A percentile compares a stretch with the other conserved stretches of the same genome.
Evolutionary conservation across 1,139 yeast genomes (phyloP).

Genomic region (Eremothecium gossypii): DNA sequence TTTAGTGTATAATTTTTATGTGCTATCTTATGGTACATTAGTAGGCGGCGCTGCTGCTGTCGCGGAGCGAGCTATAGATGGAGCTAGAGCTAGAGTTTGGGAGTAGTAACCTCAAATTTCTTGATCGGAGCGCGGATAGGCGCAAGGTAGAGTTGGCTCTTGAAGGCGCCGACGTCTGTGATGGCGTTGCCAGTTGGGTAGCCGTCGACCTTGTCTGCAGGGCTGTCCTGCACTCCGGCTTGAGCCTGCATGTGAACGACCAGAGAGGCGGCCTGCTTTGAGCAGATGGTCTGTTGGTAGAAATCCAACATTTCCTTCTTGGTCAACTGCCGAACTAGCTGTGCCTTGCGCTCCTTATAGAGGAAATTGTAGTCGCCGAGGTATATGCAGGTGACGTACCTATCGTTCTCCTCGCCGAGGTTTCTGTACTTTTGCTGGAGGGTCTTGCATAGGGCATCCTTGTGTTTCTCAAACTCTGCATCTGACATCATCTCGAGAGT

Average conservation of each 20-base stretch:
- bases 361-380: conserved; percentile 74
- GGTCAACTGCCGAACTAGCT: conserved; percentile 42
- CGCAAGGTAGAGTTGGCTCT: conserved; percentile 35
- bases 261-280: conserved; percentile 39
- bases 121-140: conserved; percentile 37
- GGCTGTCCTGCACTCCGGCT: conserved; percentile 6
- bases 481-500: conserved; percentile 40
- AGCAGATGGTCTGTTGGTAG: conserved; percentile 40
- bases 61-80: too few relatives aligned
- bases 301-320: conserved; percentile 50
- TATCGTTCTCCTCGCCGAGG: conserved; percentile 60
- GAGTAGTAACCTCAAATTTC: conserved; percentile 11
- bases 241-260: conserved; percentile 59
- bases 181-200: conserved; percentile 34
- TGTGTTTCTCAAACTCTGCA: conserved; percentile 60
- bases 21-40: not conserved
- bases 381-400: conserved; percentile 59
- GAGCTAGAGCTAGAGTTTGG: conserved; percentile 10
- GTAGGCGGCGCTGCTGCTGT: not conserved
- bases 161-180: conserved; percentile 35
- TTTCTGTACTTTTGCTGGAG: conserved; percentile 68
- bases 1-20: conserved; percentile 5
- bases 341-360: conserved; percentile 48
- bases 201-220: conserved; percentile 9
- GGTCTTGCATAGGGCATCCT: conserved; percentile 55